These are phyloP conservation scores for Verbascum thapsus DNA, from an alignment of 257 asterid genomes.

Conservation along the genomic window DNA sequence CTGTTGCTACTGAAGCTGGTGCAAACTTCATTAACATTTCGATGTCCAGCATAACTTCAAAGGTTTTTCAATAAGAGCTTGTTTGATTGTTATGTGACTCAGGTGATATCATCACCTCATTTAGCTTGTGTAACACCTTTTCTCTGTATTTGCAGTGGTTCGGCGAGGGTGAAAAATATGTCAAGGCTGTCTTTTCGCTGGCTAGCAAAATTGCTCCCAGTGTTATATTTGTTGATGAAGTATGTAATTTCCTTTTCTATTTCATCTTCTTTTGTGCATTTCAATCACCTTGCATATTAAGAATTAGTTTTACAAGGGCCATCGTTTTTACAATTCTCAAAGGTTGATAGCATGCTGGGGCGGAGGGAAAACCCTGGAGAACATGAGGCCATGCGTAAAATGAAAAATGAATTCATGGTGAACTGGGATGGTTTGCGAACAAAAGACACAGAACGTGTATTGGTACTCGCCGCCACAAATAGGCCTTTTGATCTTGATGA, in stretches of 20 bases:
- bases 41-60: conserved; percentile 90
- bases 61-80: conserved; percentile 44
- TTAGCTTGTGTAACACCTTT: conserved; percentile 26
- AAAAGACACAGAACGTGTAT: conserved; percentile 84
- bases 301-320: conserved; percentile 4
- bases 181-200: conserved; percentile 82
- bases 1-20: conserved; percentile 95
- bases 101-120: not conserved
- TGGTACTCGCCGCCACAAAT: conserved; percentile 97
- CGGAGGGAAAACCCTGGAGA: conserved; percentile 92
- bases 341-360: conserved; percentile 98
- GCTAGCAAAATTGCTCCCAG: conserved; percentile 96
- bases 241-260: conserved; percentile 35
- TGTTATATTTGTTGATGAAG: conserved; percentile 93
- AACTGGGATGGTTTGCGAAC: conserved; percentile 98
- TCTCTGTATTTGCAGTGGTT: conserved; percentile 63
- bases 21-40: conserved; percentile 91
- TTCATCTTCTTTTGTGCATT: conserved; percentile 14
- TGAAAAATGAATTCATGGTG: conserved; percentile 98
- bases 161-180: conserved; percentile 95
- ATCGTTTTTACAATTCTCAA: conserved; percentile 18
- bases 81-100: conserved; percentile 1
- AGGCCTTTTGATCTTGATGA: conserved; percentile 97
- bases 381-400: conserved; percentile 95
- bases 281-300: not conserved